Conservation (phyloP, 75 land plant genomes). For the Selaginella tamariscina region DNA sequence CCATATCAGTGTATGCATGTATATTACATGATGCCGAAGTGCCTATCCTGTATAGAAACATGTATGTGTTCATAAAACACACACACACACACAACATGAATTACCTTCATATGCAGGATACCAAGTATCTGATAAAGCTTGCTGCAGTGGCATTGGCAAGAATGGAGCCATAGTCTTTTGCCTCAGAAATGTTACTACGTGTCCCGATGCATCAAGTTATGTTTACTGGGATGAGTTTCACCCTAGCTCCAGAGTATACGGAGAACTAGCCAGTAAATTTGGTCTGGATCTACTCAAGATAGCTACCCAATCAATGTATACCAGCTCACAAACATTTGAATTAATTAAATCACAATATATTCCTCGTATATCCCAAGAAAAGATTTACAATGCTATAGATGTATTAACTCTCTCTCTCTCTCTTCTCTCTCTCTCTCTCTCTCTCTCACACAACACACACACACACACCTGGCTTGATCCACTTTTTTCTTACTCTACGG, state of each 20-base stretch:
- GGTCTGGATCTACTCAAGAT: neutral
- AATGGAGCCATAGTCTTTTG: slow-evolving; percentile 10
- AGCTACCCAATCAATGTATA: neutral
- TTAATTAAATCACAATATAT: too few relatives aligned
- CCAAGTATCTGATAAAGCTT: neutral
- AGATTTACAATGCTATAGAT: too few relatives aligned
- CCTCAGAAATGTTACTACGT: slow-evolving; percentile 8
- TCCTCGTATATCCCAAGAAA: too few relatives aligned
- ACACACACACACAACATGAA: neutral
- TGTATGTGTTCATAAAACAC: too few relatives aligned
- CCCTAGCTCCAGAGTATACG: slow-evolving; percentile 4
- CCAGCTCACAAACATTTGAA: neutral
- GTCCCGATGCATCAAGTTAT: neutral
- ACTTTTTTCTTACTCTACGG: too few relatives aligned
- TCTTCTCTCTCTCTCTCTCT: too few relatives aligned
- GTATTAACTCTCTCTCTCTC: too few relatives aligned
- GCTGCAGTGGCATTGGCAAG: slow-evolving; percentile 12
- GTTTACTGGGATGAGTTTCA: slow-evolving; percentile 12
- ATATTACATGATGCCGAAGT: too few relatives aligned
- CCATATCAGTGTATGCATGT: too few relatives aligned
- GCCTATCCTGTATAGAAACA: too few relatives aligned
- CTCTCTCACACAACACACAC: too few relatives aligned
- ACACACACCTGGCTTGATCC: too few relatives aligned
- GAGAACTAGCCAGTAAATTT: neutral
- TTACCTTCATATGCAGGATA: slow-evolving; percentile 3